These are phyloP conservation scores for Talaromyces sp. DNA, from an alignment of 2,329 filamentous ascomycete genomes.

Conservation along the genomic window DNA sequence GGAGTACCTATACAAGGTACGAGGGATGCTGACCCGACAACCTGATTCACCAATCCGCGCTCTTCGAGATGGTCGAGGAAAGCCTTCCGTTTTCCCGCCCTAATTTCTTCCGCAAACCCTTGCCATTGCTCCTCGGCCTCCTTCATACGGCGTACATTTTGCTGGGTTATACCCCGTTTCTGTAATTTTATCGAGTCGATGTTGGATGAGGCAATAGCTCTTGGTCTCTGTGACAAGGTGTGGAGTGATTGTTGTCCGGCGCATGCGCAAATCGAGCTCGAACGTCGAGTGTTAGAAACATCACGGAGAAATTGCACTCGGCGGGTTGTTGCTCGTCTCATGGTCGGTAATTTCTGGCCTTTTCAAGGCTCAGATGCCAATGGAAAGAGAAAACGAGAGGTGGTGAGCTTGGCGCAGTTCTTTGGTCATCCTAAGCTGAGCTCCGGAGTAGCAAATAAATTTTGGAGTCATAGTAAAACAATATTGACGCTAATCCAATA, in stretches of 20 bases:
- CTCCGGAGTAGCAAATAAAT: not conserved
- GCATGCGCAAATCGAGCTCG: slow-evolving; percentile 5
- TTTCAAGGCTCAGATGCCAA: not conserved
- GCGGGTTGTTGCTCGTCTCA: slow-evolving; percentile 8
- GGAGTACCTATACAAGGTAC: not conserved
- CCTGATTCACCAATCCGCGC: slow-evolving; percentile 45
- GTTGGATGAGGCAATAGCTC: slow-evolving; percentile 3
- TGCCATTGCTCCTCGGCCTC: slow-evolving; percentile 43
- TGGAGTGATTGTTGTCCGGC: not conserved
- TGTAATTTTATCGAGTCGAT: slow-evolving; percentile 19
- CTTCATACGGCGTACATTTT: slow-evolving; percentile 34
- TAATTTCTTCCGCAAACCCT: slow-evolving; percentile 40
- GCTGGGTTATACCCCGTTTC: slow-evolving; percentile 38
- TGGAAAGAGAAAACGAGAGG: not conserved
- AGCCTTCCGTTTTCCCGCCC: slow-evolving; percentile 41
- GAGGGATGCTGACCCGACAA: slow-evolving; percentile 35
- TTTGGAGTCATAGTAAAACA: not conserved
- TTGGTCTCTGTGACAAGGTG: not conserved
- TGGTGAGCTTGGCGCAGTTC: not conserved
- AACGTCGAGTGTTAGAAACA: not conserved
- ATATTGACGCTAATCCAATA: not conserved
- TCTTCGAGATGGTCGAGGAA: slow-evolving; percentile 46
- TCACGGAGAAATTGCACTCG: slow-evolving; percentile 8
- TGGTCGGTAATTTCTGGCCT: not conserved
- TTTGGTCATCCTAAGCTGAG: not conserved